These are phyloP conservation scores for Dalbergia cochinchinensis DNA, from an alignment of 306 rosid genomes.

Conservation along the genomic window DNA sequence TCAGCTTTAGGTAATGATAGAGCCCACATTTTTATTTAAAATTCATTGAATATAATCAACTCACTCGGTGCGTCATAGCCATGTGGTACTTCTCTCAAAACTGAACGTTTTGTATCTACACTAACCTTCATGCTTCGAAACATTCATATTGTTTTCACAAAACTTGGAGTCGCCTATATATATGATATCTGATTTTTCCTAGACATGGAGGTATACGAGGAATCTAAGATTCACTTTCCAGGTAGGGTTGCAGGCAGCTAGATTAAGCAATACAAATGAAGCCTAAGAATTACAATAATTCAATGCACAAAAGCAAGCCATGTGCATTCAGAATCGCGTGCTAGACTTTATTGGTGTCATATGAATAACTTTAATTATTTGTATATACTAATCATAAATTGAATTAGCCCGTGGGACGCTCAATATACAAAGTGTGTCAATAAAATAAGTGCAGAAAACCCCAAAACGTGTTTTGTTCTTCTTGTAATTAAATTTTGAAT, in stretches of 20 bases:
- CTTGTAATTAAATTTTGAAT: neutral
- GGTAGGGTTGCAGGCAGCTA: neutral
- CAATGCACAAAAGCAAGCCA: conserved; percentile 14
- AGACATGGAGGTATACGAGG: neutral
- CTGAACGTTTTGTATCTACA: too few relatives aligned
- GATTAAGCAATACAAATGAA: neutral
- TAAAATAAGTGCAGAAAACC: neutral
- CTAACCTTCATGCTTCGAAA: too few relatives aligned
- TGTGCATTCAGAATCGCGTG: conserved; percentile 13
- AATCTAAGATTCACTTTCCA: neutral
- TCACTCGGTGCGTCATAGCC: too few relatives aligned
- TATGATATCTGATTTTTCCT: too few relatives aligned
- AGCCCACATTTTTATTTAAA: too few relatives aligned
- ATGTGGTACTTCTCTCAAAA: too few relatives aligned
- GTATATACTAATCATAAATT: neutral
- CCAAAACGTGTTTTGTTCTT: neutral
- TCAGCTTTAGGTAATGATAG: too few relatives aligned
- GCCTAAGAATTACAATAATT: neutral
- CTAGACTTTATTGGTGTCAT: neutral
- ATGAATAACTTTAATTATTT: neutral
- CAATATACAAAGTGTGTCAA: neutral
- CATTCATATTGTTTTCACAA: too few relatives aligned
- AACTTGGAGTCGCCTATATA: too few relatives aligned
- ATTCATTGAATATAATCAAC: too few relatives aligned
- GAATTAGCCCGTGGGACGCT: neutral